phyloP scores from a whole-genome alignment of 257 asterid species.

The Solanum chilense region DNA sequence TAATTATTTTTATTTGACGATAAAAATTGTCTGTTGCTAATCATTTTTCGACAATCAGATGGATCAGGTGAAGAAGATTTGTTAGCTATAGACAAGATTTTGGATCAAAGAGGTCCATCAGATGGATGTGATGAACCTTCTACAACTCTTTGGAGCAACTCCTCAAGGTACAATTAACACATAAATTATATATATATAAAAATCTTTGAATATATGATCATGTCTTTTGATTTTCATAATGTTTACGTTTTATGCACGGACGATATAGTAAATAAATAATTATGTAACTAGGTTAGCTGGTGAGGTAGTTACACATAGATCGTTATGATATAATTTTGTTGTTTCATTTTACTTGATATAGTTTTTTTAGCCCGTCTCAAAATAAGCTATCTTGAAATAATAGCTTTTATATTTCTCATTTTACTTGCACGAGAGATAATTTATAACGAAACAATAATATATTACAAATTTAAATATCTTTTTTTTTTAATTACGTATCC shows the following conservation, averaged over 20 bases:
- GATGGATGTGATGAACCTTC: neutral
- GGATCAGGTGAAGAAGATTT: constrained; percentile 61
- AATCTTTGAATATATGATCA: neutral
- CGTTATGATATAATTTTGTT: neutral
- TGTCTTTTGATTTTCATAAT: neutral
- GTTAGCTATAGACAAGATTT: neutral
- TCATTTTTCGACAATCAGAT: constrained; percentile 34
- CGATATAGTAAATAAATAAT: neutral
- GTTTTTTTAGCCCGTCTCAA: no score
- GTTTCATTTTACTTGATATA: neutral
- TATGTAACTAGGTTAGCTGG: neutral
- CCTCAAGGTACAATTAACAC: neutral
- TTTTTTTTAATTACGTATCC: neutral
- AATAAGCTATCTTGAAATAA: neutral
- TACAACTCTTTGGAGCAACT: neutral
- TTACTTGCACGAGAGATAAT: no score
- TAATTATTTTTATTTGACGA: neutral
- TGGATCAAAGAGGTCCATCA: neutral
- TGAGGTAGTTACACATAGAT: neutral
- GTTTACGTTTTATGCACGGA: neutral
- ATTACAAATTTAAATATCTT: neutral
- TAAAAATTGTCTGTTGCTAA: neutral
- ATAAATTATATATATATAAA: neutral
- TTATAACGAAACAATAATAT: no score
- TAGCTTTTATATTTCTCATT: neutral